Evolutionary conservation across 345 rosid genomes (phyloP), one percentile per base, ranked within the genome.

Genomic region (Eucalyptus tenuipes): DNA sequence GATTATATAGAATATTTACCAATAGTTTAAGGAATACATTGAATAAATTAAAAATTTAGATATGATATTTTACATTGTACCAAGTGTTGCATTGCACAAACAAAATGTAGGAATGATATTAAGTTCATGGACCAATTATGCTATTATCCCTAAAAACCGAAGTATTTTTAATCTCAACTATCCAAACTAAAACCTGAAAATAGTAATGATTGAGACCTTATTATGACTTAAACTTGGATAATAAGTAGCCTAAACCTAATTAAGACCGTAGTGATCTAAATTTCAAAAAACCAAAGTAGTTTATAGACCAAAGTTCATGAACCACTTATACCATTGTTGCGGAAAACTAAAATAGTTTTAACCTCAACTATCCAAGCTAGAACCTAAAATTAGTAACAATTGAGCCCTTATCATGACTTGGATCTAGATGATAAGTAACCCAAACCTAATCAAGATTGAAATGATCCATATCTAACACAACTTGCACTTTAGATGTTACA

Each of bases 51-150:
- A 59, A 59, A 59, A 0, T 29, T 1, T 55, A 55, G 6, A 55
- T 22, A 9, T 0, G 0, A 55, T 4, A 55, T 55, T 55, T 4
- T 27, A 27, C 7, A 12, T 1, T 27, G 1, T 11, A 1, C 4
- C 16, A 5, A 5, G n/a, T 7, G n/a, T 29, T 29, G 31, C 8
- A 59, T 29, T 27, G 68, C 13, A 59, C 2, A 27, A 27, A 27
- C 27, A 27, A 59, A 59, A 29, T 27, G 31, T 27, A 59, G 7
- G 7, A 13, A 59, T 5, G 16, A 52, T 1, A 11, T 6, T 27
- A 59, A 59, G 14, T 27, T 27, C 31, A 27, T 59, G n/a, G 14
- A 27, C 7, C 31, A 27, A 7, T 27, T 6, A 0, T 27, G 2
- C 15, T 12, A 27, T 27, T 1, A 59, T 59, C 31, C 7, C 68